These are phyloP conservation scores for Candida dendrica DNA, from an alignment of 805 yeast genomes.

Conservation along the genomic window DNA sequence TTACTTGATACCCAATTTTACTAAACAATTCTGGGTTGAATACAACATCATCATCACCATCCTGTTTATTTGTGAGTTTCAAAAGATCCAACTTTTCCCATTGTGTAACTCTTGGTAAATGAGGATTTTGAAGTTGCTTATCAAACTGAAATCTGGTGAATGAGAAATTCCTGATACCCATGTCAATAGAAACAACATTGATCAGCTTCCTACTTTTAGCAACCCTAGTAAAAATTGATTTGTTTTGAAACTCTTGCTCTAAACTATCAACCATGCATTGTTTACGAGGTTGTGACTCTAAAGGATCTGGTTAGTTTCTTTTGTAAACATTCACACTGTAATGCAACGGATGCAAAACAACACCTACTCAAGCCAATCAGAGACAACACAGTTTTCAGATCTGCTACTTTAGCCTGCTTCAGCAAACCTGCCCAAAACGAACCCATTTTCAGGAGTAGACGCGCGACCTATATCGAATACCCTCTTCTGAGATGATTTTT, in stretches of 20 bases:
- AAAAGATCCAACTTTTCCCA: slow-evolving; percentile 28
- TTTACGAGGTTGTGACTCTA: too few relatives aligned
- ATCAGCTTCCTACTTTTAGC: slow-evolving; percentile 13
- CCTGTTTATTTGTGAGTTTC: slow-evolving; percentile 6
- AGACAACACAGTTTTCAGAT: too few relatives aligned
- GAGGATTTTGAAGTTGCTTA: slow-evolving; percentile 13
- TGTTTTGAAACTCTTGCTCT: neutral
- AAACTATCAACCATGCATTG: too few relatives aligned
- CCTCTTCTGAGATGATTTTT: too few relatives aligned
- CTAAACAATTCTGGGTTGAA: slow-evolving; percentile 21
- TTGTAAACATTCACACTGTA: too few relatives aligned
- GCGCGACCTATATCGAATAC: too few relatives aligned
- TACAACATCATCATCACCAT: slow-evolving; percentile 1
- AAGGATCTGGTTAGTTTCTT: too few relatives aligned
- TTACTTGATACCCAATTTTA: slow-evolving; percentile 16
- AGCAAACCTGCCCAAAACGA: too few relatives aligned
- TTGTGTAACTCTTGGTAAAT: slow-evolving; percentile 20
- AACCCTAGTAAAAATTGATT: neutral
- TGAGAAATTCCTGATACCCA: slow-evolving; percentile 32
- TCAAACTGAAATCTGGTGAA: slow-evolving; percentile 19
- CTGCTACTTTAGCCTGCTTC: too few relatives aligned
- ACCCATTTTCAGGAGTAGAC: too few relatives aligned
- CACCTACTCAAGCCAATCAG: too few relatives aligned
- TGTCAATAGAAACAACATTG: slow-evolving; percentile 27
- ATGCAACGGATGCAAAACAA: too few relatives aligned